Evolutionary conservation across 345 rosid genomes (phyloP), one percentile per base, ranked within the genome.

Genomic region (Populus pruinosa): DNA sequence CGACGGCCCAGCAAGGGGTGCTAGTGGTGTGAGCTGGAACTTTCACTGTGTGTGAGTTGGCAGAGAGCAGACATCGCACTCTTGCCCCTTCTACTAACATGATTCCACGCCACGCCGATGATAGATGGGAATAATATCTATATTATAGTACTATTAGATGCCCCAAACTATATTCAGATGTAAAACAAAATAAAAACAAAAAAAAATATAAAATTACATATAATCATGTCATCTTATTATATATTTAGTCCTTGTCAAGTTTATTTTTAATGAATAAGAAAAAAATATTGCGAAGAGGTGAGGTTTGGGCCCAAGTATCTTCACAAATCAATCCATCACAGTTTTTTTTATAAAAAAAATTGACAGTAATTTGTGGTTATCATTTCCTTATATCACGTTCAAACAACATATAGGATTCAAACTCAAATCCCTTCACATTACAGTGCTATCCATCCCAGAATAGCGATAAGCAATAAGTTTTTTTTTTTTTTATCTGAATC

Each of bases 21-120:
- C 20, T n/a, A 27, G 67, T 63, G 79, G 75, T 55, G 72, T 80
- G 81, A 86, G 83, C 81, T 82, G 86, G 87, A 67, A 65, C 67
- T 78, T 67, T 35, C 77, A 47, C 68, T 8, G 66, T 14, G 55
- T 67, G 38, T 82, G 81, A 76, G 86, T 76, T 86, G 89, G 85
- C 85, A 50, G 59, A 66, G 44, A 8, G 12, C 53, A 25, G 76
- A 64, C 29, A 8, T 18, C 38, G 9, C 10, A 33, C 39, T 8
- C 62, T n/a, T n/a, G 35, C 36, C 36, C 36, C 5, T 33, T 33
- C 36, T 33, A 10, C 13, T 20, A n/a, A 29, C 61, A 70, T 70
- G 31, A 4, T 14, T 25, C 20, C 2, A 38, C 44, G 17, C 31
- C 16, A 21, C 18, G 17, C 71, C 0, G 36, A 33, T 33, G 36